phyloP scores from a whole-genome alignment of 2,329 filamentous ascomycete genomes.

The Niveomyces coronatus region DNA sequence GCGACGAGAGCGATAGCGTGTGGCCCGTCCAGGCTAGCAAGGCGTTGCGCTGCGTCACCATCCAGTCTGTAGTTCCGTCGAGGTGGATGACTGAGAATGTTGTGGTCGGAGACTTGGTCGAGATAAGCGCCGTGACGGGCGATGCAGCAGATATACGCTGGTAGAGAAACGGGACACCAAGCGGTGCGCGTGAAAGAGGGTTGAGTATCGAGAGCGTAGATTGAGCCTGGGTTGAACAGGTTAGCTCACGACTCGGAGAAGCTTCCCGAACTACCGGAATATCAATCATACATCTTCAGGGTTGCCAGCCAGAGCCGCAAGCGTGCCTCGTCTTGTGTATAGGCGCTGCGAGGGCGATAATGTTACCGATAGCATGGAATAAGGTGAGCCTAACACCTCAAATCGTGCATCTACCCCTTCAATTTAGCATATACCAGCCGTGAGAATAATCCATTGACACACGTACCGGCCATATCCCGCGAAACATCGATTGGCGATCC shows the following conservation, averaged over 20 bases:
- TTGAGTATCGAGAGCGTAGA: slow-evolving; percentile 83
- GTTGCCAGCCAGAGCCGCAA: slow-evolving; percentile 84
- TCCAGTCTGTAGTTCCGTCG: slow-evolving; percentile 92
- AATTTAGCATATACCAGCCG: not conserved
- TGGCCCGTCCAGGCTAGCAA: slow-evolving; percentile 96
- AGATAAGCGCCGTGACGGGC: slow-evolving; percentile 79
- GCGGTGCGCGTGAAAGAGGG: slow-evolving; percentile 65
- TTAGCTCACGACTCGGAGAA: too few relatives aligned
- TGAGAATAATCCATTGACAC: not conserved
- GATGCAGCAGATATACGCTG: slow-evolving; percentile 81
- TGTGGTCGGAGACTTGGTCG: slow-evolving; percentile 75
- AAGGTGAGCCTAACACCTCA: slow-evolving; percentile 83
- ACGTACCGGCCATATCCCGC: slow-evolving; percentile 41
- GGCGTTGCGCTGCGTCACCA: slow-evolving; percentile 76
- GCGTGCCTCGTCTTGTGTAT: slow-evolving; percentile 82
- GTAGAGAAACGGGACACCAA: slow-evolving; percentile 91
- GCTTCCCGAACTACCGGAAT: too few relatives aligned
- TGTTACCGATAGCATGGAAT: slow-evolving; percentile 86
- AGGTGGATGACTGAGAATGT: slow-evolving; percentile 82
- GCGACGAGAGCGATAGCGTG: slow-evolving; percentile 65
- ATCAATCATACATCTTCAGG: slow-evolving; percentile 80
- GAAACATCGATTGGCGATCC: slow-evolving; percentile 34
- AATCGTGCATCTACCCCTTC: slow-evolving; percentile 70
- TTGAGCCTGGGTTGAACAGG: slow-evolving; percentile 66
- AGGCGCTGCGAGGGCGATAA: slow-evolving; percentile 89